These are phyloP conservation scores for Fusarium odoratissimum DNA, from an alignment of 2,329 filamentous ascomycete genomes.

Conservation along the genomic window DNA sequence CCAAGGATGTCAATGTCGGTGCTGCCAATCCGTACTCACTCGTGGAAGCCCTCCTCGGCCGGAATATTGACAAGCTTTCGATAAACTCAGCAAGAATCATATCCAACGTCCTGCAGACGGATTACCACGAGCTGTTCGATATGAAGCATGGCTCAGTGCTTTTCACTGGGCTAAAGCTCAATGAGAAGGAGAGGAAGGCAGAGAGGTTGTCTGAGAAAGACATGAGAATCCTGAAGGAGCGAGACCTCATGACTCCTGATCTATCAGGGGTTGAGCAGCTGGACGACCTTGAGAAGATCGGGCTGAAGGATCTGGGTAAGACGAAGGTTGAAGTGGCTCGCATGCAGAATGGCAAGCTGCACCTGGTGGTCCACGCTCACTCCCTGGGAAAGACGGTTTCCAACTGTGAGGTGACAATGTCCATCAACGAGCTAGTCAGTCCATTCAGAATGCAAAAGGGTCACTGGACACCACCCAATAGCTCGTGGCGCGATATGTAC, in stretches of 20 bases:
- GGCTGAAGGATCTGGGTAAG: constrained; percentile 52
- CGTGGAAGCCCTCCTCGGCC: constrained; percentile 57
- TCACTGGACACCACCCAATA: constrained; percentile 55
- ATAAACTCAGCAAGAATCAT: constrained; percentile 51
- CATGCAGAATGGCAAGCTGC: constrained; percentile 59
- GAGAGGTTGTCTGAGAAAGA: constrained; percentile 54
- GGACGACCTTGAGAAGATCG: constrained; percentile 55
- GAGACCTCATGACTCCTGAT: constrained; percentile 57
- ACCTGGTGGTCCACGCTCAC: constrained; percentile 52
- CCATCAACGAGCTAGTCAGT: constrained; percentile 55
- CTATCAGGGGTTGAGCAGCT: constrained; percentile 54
- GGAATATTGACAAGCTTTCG: constrained; percentile 54
- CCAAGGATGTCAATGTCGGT: constrained; percentile 54
- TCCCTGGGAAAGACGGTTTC: constrained; percentile 51
- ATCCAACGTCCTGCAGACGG: constrained; percentile 57
- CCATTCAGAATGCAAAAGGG: constrained; percentile 50
- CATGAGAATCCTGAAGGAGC: constrained; percentile 55
- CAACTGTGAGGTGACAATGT: constrained; percentile 54
- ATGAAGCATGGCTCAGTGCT: constrained; percentile 57
- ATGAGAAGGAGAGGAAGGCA: constrained; percentile 52
- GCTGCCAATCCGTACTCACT: constrained; percentile 59
- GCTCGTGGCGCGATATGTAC: constrained; percentile 55
- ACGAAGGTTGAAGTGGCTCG: constrained; percentile 54
- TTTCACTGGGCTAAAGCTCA: constrained; percentile 56
- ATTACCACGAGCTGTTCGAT: constrained; percentile 61